Evolutionary conservation across 441 rosid genomes (phyloP), one percentile per base, ranked within the genome.

Genomic region (Pelargonium cotyledonis): DNA sequence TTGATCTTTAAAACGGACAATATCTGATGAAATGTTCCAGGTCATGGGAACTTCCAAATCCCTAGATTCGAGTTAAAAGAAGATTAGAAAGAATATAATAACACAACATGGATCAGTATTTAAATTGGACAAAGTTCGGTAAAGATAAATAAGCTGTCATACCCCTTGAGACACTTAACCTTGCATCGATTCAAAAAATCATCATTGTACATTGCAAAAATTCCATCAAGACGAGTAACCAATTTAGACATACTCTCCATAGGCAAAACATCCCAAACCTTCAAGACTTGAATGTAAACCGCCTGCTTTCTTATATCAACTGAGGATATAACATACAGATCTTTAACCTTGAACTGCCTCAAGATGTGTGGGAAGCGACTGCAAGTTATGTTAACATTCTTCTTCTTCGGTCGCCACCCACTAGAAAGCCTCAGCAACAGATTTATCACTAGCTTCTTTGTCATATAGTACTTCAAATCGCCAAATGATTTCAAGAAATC

Each of bases 331-430:
- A 82, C 51, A 21, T 75, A 78, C 0, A 73, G 61, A 60, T 55
- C 38, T 44, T 40, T 78, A 41, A 77, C 79, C 77, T 73, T 80
- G 73, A 75, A 81, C 29, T 78, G 72, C 16, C 76, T 82, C 76
- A 80, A 65, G 60, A 75, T 64, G 16, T 62, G 69, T 12, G 67
- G 65, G 16, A 79, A 71, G 61, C 60, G 38, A 0, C 38, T 75
- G 70, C 79, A 77, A 47, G 3, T 11, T 44, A 65, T 14, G 31
- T 79, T 76, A 0, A 68, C 74, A 4, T 58, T 80, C 70, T 44
- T 84, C 80, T 69, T 77, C 1, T 58, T 58, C 10, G 85, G 85
- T 12, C 82, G 70, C 89, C 86, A 84, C 49, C 89, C 89, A 29
- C 67, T 49, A 9, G 89, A 72, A 73, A 85, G 81, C 70, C 63